These are phyloP conservation scores for Entrophospora sp. DNA, from an alignment of 192 early-diverging fungal genomes.

Conservation along the genomic window DNA sequence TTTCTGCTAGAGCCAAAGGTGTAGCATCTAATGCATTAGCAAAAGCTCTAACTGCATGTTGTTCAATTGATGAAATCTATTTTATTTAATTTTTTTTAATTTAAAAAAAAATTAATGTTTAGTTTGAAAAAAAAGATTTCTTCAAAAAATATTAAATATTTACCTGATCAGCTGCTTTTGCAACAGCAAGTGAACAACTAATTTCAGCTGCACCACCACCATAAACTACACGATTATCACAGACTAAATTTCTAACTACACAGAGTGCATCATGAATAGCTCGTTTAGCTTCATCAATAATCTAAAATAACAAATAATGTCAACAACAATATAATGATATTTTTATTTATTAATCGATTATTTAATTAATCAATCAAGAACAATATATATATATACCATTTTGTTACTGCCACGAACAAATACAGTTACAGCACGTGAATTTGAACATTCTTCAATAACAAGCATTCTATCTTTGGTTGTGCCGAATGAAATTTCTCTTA, in stretches of 20 bases:
- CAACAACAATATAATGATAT: too few relatives aligned
- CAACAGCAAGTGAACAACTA: slow-evolving; percentile 86
- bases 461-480: slow-evolving; percentile 99
- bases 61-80: slow-evolving; percentile 81
- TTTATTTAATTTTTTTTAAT: not conserved
- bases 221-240: slow-evolving; percentile 98
- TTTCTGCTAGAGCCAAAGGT: slow-evolving; percentile 89
- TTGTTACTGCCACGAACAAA: slow-evolving; percentile 98
- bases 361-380: not conserved
- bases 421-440: slow-evolving; percentile 93
- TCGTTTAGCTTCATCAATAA: slow-evolving; percentile 98
- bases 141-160: too few relatives aligned
- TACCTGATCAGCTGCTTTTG: slow-evolving; percentile 78
- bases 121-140: not conserved
- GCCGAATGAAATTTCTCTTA: slow-evolving; percentile 92
- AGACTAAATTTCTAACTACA: slow-evolving; percentile 93
- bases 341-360: not conserved
- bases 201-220: slow-evolving; percentile 99
- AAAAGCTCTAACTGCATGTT: slow-evolving; percentile 99
- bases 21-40: slow-evolving; percentile 92
- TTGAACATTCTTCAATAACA: slow-evolving; percentile 98
- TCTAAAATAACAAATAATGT: slow-evolving; percentile 32
- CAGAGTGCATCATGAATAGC: slow-evolving; percentile 98
- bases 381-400: slow-evolving; percentile 53
- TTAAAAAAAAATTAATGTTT: slow-evolving; percentile 9